A percentile compares a stretch with the other conserved stretches of the same genome.
Evolutionary conservation across 2,329 filamentous ascomycete species (phyloP).

Genomic region (Arthrobotrys iridis): DNA sequence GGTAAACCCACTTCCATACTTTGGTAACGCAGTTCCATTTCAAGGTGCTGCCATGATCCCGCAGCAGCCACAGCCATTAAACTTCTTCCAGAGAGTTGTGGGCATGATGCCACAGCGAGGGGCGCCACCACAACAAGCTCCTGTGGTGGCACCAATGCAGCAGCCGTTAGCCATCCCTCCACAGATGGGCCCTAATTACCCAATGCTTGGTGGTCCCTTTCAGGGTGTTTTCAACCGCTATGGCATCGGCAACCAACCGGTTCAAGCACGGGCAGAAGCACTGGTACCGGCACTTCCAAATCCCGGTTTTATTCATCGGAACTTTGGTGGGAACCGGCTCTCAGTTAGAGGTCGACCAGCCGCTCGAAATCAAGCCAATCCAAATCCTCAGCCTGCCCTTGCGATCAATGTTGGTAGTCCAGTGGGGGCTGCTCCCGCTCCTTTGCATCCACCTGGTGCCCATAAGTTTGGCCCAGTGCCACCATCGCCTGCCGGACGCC

Average conservation of each 20-base stretch:
- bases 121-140: neutral
- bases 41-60: neutral
- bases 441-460: neutral
- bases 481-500: neutral
- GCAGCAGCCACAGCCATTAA: neutral
- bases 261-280: neutral
- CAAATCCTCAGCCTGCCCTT: neutral
- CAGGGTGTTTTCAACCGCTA: neutral
- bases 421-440: neutral
- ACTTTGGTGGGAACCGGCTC: conserved; percentile 39
- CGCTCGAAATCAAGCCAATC: neutral
- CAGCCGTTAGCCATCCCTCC: neutral
- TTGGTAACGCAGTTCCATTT: conserved; percentile 33
- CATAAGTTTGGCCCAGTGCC: conserved; percentile 7
- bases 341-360: conserved; percentile 13
- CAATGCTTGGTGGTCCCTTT: neutral
- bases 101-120: neutral
- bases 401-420: neutral
- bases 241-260: neutral
- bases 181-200: neutral
- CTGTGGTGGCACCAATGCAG: neutral
- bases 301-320: conserved; percentile 31
- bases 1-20: conserved; percentile 3
- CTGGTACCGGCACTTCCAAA: too few species aligned
- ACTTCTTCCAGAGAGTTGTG: conserved; percentile 21